Evolutionary conservation across 108 stramenopile species (phyloP), one percentile per base, ranked within the genome.

Genomic region (Nitzschia inconspicua): DNA sequence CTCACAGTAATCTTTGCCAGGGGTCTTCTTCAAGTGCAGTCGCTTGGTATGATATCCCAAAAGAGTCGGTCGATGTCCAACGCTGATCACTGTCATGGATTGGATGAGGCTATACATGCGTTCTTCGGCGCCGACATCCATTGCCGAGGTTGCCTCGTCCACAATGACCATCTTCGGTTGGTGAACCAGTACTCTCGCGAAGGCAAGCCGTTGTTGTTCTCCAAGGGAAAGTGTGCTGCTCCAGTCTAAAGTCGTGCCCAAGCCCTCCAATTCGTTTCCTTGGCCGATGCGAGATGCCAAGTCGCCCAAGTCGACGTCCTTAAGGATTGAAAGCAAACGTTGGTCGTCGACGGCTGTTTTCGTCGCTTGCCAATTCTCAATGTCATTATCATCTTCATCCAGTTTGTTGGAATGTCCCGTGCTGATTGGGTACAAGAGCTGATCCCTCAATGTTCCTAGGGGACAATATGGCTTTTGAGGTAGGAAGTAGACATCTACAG

Each of bases 171-270:
- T 52, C 14, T 57, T 47, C 23, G 94, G 94, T 60, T 73, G 72
- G 60, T 85, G 88, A 27, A 93, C 84, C 16, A 94, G 62, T 3
- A 97, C 52, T 24, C 94, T 61, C 1, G 85, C 91, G 57, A 96
- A 96, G 9, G 93, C 89, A 9, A 96, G 52, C 10, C 86, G 67
- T 54, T 95, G 95, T 47, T 96, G 95, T 69, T 96, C 95, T 40
- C 95, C 95, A 34, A 94, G 59, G 0, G 86, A 88, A 25, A 96
- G 72, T 34, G 72, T 82, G 42, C 92, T 89, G 37, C 73, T 47
- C 95, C 95, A 96, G 65, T 94, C 88, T 22, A 77, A 27, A 11
- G 85, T 76, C 1, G 72, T 44, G 48, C 78, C 70, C 8, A 91
- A 60, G 3, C 80, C 81, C 37, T 73, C 65, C 1, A 75, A 52